Percentiles rank a stretch among this genome's conserved stretches.
phyloP scores from a whole-genome alignment of 208 protist species.

The Leishmania braziliensis region DNA sequence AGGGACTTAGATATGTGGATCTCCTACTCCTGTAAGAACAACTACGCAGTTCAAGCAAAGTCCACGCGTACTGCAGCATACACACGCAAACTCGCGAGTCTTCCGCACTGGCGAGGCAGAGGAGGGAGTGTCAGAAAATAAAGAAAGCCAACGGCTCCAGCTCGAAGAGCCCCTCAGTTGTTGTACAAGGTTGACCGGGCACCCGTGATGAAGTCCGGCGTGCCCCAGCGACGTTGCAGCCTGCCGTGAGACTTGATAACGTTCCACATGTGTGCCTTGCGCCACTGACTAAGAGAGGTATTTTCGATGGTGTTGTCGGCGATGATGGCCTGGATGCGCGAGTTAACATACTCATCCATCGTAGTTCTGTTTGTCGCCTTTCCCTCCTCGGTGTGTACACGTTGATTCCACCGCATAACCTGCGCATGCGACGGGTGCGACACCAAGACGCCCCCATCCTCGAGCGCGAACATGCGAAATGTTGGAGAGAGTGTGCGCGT shows the following conservation, averaged over 20 bases:
- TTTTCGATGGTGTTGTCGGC: conserved; percentile 91
- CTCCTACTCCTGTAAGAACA: not conserved
- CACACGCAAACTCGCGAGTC: not conserved
- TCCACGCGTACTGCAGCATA: not conserved
- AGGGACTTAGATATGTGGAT: not conserved
- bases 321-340: conserved; percentile 88
- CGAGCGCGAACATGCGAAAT: conserved; percentile 80
- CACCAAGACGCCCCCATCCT: conserved; percentile 82
- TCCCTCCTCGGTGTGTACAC: conserved; percentile 64
- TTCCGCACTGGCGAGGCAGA: not conserved
- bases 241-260: conserved; percentile 82
- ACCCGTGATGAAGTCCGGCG: conserved; percentile 72
- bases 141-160: not conserved
- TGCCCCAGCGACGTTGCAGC: conserved; percentile 80
- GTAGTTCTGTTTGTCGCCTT: conserved; percentile 65
- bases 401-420: conserved; percentile 81
- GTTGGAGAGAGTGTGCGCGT: conserved; percentile 84
- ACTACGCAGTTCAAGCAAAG: not conserved
- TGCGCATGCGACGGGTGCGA: conserved; percentile 82
- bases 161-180: conserved; percentile 25
- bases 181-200: conserved; percentile 68
- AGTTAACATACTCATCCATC: conserved; percentile 84
- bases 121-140: not conserved
- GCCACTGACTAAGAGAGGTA: conserved; percentile 80
- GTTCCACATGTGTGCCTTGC: conserved; percentile 85